These are phyloP conservation scores for Aechmea fasciata DNA, from an alignment of 176 grass and related monocot genomes.

Conservation along the genomic window DNA sequence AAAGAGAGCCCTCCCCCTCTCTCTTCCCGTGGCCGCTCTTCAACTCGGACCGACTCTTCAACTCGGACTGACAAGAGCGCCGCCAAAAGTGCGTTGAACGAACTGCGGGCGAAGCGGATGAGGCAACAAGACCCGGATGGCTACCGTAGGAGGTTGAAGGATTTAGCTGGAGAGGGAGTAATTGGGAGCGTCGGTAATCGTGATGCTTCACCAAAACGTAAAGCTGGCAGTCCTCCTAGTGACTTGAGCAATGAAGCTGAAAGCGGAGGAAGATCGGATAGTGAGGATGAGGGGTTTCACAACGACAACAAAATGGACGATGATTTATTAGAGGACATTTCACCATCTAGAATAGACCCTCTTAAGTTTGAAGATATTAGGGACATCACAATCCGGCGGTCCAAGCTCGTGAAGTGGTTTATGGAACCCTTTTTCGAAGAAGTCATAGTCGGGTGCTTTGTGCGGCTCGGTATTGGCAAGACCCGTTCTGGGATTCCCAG, in stretches of 20 bases:
- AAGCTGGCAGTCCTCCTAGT: conserved; percentile 43
- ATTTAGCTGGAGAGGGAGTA: conserved; percentile 16
- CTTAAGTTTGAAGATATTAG: conserved; percentile 71
- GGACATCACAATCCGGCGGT: conserved; percentile 70
- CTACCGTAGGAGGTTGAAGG: conserved; percentile 42
- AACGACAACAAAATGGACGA: conserved; percentile 50
- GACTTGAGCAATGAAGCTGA: conserved; percentile 51
- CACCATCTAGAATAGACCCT: conserved; percentile 40
- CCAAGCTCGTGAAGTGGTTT: conserved; percentile 90
- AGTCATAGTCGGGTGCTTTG: conserved; percentile 61
- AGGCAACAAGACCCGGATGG: conserved; percentile 54
- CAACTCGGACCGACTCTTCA: conserved; percentile 35
- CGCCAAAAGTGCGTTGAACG: conserved; percentile 47
- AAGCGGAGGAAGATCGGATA: conserved; percentile 36
- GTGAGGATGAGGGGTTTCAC: conserved; percentile 31
- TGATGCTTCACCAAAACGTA: conserved; percentile 27
- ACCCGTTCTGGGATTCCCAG: conserved; percentile 44
- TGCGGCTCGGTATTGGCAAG: conserved; percentile 80
- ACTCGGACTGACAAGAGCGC: conserved; percentile 40
- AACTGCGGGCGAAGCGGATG: conserved; percentile 51
- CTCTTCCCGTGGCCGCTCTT: conserved; percentile 26
- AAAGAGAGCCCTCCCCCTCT: conserved; percentile 63
- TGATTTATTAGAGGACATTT: conserved; percentile 60
- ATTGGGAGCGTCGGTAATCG: background rate
- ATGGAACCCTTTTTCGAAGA: conserved; percentile 98